Evolutionary conservation across 306 rosid species (phyloP).

Genomic region (Ceratonia siliqua): DNA sequence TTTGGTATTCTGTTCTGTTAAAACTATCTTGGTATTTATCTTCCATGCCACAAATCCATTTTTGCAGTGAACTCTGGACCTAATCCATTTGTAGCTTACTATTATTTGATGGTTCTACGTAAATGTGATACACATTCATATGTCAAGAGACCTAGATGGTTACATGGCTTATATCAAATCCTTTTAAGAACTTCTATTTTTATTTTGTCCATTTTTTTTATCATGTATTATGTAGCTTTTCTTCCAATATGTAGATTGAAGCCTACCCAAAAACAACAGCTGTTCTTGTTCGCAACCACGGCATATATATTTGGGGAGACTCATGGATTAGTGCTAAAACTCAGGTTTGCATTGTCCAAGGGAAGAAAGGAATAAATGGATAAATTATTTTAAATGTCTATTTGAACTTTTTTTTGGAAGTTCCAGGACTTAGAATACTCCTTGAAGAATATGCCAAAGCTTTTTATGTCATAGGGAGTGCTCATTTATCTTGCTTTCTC

Average conservation of each 20-base stretch:
- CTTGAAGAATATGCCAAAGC: not conserved
- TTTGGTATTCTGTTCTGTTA: not conserved
- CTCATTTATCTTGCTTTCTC: constrained; percentile 23
- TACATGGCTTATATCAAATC: no score
- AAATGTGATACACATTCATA: constrained; percentile 15
- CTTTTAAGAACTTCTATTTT: not conserved
- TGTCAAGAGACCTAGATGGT: constrained; percentile 1
- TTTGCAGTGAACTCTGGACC: no score
- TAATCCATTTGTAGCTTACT: no score
- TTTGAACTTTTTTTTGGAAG: constrained; percentile 24
- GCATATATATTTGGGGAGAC: constrained; percentile 93
- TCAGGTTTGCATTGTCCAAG: constrained; percentile 61
- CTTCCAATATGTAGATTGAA: constrained; percentile 60
- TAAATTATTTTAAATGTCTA: constrained; percentile 2
- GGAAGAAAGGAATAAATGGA: not conserved
- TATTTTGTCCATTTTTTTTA: not conserved
- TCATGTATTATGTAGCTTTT: constrained; percentile 3
- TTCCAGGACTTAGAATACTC: not conserved
- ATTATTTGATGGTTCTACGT: constrained; percentile 1
- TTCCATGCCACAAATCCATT: no score
- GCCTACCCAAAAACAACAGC: constrained; percentile 96
- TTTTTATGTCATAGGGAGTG: not conserved
- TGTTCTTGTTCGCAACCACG: constrained; percentile 98
- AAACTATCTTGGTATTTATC: not conserved
- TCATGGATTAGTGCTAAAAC: constrained; percentile 96